These are phyloP conservation scores for Arctium minus DNA, from an alignment of 129 eudicot genomes.

Conservation along the genomic window DNA sequence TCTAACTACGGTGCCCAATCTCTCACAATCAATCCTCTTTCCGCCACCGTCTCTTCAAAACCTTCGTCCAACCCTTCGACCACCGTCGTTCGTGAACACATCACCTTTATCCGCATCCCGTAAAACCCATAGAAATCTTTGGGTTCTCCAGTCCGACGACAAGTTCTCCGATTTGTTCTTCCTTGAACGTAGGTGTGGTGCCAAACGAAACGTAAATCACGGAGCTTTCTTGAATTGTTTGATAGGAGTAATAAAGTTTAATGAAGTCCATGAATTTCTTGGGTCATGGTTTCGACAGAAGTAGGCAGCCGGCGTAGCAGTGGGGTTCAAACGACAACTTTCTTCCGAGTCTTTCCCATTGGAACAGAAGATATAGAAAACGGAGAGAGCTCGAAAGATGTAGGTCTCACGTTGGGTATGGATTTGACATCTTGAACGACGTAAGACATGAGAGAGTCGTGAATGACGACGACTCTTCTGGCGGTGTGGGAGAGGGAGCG, in stretches of 20 bases:
- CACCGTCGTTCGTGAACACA: not conserved
- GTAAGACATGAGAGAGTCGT: too few relatives aligned
- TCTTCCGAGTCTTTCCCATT: not conserved
- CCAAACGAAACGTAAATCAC: constrained; percentile 31
- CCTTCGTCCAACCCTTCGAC: not conserved
- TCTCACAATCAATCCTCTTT: not conserved
- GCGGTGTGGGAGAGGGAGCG: too few relatives aligned
- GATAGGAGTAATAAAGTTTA: not conserved
- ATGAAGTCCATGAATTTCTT: not conserved
- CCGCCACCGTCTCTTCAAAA: not conserved
- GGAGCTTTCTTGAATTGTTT: not conserved
- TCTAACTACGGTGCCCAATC: not conserved
- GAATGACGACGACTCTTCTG: too few relatives aligned
- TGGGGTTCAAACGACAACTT: not conserved
- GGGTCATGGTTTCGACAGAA: not conserved
- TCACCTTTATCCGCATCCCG: constrained; percentile 27
- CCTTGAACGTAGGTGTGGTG: constrained; percentile 37
- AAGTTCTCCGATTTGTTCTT: constrained; percentile 34
- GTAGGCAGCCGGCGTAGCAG: not conserved
- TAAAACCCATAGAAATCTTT: constrained; percentile 27
- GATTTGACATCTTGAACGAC: not conserved
- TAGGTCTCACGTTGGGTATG: not conserved
- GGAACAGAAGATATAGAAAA: not conserved
- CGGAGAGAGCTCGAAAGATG: not conserved
- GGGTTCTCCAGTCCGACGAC: not conserved